These are phyloP conservation scores for Gremmenia infestans DNA, from an alignment of 2,329 filamentous ascomycete genomes.

Conservation along the genomic window DNA sequence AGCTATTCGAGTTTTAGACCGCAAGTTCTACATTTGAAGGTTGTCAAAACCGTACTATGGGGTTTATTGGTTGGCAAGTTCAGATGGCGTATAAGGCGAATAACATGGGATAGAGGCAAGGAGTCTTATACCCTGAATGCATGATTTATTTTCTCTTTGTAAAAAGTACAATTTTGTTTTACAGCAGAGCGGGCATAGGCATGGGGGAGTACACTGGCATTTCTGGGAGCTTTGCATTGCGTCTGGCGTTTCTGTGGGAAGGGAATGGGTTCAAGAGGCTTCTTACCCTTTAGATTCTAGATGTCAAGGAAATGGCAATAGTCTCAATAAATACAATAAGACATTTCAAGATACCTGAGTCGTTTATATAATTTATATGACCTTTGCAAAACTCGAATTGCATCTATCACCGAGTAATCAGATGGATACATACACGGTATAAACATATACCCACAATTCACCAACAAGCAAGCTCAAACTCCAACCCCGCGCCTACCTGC, in stretches of 20 bases:
- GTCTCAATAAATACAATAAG: not conserved
- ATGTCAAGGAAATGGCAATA: too few species aligned
- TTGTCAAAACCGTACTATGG: not conserved
- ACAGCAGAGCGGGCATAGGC: not conserved
- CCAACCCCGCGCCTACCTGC: too few species aligned
- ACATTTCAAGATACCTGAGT: too few species aligned
- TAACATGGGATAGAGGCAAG: not conserved
- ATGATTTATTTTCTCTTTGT: not conserved
- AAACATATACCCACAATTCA: too few species aligned
- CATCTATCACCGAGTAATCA: too few species aligned
- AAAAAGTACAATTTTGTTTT: not conserved
- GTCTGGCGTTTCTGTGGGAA: conserved; percentile 9
- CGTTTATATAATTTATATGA: too few species aligned
- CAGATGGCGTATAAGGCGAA: too few species aligned
- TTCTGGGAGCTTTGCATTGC: conserved; percentile 12
- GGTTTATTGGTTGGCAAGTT: too few species aligned
- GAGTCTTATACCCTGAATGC: conserved; percentile 1
- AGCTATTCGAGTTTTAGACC: conserved; percentile 61
- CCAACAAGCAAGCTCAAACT: too few species aligned
- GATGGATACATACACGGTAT: too few species aligned
- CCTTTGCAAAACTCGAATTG: too few species aligned
- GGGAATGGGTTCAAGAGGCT: not conserved
- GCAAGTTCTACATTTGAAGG: conserved; percentile 42
- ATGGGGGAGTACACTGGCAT: not conserved
- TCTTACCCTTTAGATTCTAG: too few species aligned